Percentiles rank a stretch among this genome's conserved stretches.
phyloP scores from a whole-genome alignment of 2,329 filamentous ascomycete species.

The Juglanconis juglandina region DNA sequence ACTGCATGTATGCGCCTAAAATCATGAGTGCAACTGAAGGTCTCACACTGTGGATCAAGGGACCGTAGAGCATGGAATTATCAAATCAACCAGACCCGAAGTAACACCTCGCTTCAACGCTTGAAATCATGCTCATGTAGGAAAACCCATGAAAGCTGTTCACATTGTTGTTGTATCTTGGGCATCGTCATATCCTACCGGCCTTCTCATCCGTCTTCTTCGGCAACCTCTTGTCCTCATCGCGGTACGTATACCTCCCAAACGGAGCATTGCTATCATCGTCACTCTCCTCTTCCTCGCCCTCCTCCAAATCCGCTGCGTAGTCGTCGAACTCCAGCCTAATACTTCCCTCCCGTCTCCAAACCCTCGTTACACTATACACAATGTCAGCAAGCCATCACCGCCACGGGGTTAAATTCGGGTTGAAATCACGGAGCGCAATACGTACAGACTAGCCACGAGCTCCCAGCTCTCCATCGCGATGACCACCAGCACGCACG shows the following conservation, averaged over 20 bases:
- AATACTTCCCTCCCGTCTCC: too few species aligned
- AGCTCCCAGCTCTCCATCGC: conserved; percentile 26
- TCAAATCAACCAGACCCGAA: too few species aligned
- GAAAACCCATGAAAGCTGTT: background rate
- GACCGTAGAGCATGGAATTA: too few species aligned
- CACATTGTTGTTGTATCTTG: too few species aligned
- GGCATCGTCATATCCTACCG: background rate
- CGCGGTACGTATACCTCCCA: background rate
- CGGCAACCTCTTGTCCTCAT: background rate
- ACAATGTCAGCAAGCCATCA: too few species aligned
- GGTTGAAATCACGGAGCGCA: background rate
- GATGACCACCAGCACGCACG: conserved; percentile 29
- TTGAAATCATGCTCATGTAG: background rate
- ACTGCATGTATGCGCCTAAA: too few species aligned
- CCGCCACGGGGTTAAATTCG: too few species aligned
- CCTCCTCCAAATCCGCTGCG: background rate
- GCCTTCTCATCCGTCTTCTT: background rate
- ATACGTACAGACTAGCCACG: conserved; percentile 20
- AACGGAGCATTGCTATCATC: background rate
- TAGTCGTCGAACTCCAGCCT: background rate
- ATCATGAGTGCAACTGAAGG: too few species aligned
- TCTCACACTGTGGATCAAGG: too few species aligned
- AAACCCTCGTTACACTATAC: background rate
- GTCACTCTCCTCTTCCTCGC: background rate
- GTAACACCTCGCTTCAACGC: too few species aligned